Percentiles rank a stretch among this genome's conserved stretches.
phyloP scores from a whole-genome alignment of 352 stramenopile genomes.

The Phytophthora quininea region DNA sequence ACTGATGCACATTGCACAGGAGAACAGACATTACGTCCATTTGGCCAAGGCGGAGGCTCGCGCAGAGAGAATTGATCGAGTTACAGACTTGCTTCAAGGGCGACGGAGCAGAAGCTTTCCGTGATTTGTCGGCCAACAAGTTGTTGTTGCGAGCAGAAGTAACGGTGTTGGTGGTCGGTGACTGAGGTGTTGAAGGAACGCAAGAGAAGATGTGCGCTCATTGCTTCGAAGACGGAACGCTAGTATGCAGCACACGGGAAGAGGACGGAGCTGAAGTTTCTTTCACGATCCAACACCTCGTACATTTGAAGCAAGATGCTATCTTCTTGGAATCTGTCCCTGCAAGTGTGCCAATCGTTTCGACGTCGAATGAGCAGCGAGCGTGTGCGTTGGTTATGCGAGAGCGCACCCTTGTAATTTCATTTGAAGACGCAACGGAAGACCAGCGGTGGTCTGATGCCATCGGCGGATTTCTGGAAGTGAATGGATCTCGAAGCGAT shows the following conservation, averaged over 20 bases:
- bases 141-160: conserved; percentile 42
- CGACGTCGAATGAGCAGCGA: conserved; percentile 7
- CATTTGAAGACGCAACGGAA: conserved; percentile 22
- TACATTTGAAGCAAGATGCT: conserved; percentile 48
- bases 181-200: not conserved
- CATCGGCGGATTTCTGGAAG: conserved; percentile 39
- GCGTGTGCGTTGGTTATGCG: conserved; percentile 36
- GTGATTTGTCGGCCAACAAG: conserved; percentile 38
- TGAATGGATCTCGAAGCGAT: conserved; percentile 37
- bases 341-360: conserved; percentile 25
- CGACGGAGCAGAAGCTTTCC: conserved; percentile 22
- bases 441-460: conserved; percentile 38
- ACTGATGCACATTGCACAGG: conserved; percentile 35
- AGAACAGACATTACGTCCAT: conserved; percentile 41
- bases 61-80: conserved; percentile 39
- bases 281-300: conserved; percentile 27
- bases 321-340: conserved; percentile 46
- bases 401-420: conserved; percentile 25
- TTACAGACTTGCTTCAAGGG: conserved; percentile 37
- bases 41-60: conserved; percentile 28
- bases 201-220: conserved; percentile 29
- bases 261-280: conserved; percentile 1
- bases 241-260: conserved; percentile 35
- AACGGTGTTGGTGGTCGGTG: conserved; percentile 8
- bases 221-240: conserved; percentile 44